Conservation (phyloP, 1,284 basidiomycete species). For the Limonomyces culmigenus region DNA sequence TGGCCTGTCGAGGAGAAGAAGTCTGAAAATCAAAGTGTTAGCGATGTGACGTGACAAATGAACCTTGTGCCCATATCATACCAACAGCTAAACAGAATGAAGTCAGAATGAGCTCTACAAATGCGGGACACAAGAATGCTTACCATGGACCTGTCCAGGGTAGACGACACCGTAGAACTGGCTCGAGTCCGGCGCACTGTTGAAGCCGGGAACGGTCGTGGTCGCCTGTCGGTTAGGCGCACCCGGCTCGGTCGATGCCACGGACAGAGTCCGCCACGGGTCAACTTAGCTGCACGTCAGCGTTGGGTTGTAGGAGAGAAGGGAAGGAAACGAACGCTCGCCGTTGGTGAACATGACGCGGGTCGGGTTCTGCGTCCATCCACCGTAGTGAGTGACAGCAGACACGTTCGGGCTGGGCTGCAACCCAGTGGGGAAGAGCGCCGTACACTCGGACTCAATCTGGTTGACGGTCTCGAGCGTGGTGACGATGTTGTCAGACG, state of each 20-base stretch:
- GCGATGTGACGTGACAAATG: too few relatives aligned
- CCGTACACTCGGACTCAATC: conserved; percentile 26
- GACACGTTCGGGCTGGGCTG: conserved; percentile 21
- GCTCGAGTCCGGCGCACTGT: conserved; percentile 21
- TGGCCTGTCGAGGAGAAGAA: conserved; percentile 27
- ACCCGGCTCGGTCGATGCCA: conserved; percentile 29
- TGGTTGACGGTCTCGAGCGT: conserved; percentile 24
- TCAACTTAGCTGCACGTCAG: conserved; percentile 19
- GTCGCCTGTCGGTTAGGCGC: conserved; percentile 24
- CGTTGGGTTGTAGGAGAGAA: neutral
- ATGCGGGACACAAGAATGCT: too few relatives aligned
- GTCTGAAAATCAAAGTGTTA: conserved; percentile 29
- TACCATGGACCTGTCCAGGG: conserved; percentile 26
- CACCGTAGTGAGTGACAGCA: conserved; percentile 29
- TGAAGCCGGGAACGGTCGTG: conserved; percentile 16
- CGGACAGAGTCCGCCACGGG: conserved; percentile 34
- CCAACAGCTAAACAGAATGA: too few relatives aligned
- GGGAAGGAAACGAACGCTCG: conserved; percentile 19
- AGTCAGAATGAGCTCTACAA: too few relatives aligned
- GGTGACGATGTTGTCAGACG: conserved; percentile 28
- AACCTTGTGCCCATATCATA: too few relatives aligned
- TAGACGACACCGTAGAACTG: conserved; percentile 15
- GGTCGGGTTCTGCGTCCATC: conserved; percentile 30
- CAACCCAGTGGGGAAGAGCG: conserved; percentile 16
- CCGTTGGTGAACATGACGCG: conserved; percentile 32